phyloP scores from a whole-genome alignment of 1,139 yeast species.

The Pichia sp. region DNA sequence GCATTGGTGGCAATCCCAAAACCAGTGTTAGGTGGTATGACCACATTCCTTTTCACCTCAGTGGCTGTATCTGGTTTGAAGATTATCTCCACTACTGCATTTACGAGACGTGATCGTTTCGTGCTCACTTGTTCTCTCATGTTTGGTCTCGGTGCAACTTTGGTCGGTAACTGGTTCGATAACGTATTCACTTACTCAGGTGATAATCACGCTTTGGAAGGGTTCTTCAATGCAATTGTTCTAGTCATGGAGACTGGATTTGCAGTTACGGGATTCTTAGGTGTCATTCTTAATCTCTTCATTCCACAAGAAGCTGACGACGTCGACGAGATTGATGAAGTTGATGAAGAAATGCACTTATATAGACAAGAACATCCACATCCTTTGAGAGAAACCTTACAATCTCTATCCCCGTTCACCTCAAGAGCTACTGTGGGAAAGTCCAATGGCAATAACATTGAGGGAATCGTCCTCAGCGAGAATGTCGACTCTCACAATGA shows the following conservation, averaged over 20 bases:
- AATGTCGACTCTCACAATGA: slow-evolving; percentile 7
- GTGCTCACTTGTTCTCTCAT: slow-evolving; percentile 68
- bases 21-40: slow-evolving; percentile 89
- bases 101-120: slow-evolving; percentile 84
- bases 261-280: slow-evolving; percentile 75
- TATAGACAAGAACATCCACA: slow-evolving; percentile 15
- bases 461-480: slow-evolving; percentile 14
- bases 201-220: slow-evolving; percentile 50
- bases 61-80: slow-evolving; percentile 87
- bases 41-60: slow-evolving; percentile 78
- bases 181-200: slow-evolving; percentile 73
- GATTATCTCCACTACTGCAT: slow-evolving; percentile 66
- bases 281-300: slow-evolving; percentile 61
- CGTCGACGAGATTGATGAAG: slow-evolving; percentile 32
- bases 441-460: slow-evolving; percentile 2
- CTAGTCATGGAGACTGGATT: slow-evolving; percentile 85
- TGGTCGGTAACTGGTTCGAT: slow-evolving; percentile 72
- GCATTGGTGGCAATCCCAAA: slow-evolving; percentile 80
- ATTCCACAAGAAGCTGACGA: slow-evolving; percentile 70
- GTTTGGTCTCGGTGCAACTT: slow-evolving; percentile 73
- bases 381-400: slow-evolving; percentile 14
- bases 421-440: slow-evolving; percentile 7
- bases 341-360: slow-evolving; percentile 22
- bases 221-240: slow-evolving; percentile 73
- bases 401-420: slow-evolving; percentile 11